Base-by-base conservation (phyloP, 306 rosid species). In the Neltuma alba region DNA sequence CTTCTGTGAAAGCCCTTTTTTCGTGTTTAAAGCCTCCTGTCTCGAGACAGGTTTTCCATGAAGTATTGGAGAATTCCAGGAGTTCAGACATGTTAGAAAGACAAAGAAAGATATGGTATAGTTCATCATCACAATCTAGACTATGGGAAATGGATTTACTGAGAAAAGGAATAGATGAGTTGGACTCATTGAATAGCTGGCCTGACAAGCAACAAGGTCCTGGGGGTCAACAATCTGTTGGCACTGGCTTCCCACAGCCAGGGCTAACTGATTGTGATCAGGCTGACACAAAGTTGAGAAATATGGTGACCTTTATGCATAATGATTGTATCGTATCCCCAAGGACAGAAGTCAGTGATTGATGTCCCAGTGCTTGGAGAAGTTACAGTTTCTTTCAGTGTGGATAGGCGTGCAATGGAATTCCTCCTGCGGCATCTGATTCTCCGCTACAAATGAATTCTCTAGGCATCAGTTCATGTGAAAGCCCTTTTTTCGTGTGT, bases 81-180 rank as follows among this genome's bases (percentile, higher is more conserved):
- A 93, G 99, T 83, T 93, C 98, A 11, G 98, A 90, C 83, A 93
- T 95, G 99, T 81, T 95, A 80, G 97, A 93, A 85, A 90, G 99
- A 84, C 99, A 92, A 55, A 93, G 99, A 84, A 95, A 89, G 88
- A 93, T 95, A 85, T 95, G 99, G 98, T 95, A 95, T 89, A 93
- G 84, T 76, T 40, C 73, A 40, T 90, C 98, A 68, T 81, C 96
- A 70, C 94, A 89, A 67, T 90, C 98, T 58, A 90, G 91, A 79
- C 87, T 93, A 60, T 95, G 97, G 99, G 99, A 95, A 83, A 88
- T 85, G 86, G 99, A 95, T 84, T 79, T 90, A 67, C 91, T 90
- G 61, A 91, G 89, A 80, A 88, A 85, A 80, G 97, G 88, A 80
- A 86, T 87, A 48, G 94, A 80, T 36, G 97, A 94, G 68, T 72